A percentile compares a stretch with the other conserved stretches of the same genome.
These are phyloP conservation scores for Ophiostoma sp. DNA, from an alignment of 2,329 filamentous ascomycete species.

Conservation along the genomic window DNA sequence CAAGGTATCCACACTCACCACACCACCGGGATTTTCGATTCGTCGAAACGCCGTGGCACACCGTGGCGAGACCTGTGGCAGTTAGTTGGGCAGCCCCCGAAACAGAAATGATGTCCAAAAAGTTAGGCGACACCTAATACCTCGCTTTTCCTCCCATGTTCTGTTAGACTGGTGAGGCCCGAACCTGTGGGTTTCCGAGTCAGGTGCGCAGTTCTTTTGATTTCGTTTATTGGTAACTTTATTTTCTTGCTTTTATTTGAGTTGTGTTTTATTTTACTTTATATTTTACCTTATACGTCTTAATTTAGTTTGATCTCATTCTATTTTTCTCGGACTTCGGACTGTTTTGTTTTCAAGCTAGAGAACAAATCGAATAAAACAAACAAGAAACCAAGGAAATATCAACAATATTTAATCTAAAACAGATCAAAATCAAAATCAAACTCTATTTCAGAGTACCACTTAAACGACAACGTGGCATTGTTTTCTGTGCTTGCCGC, in stretches of 20 bases:
- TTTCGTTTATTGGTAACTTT: background rate
- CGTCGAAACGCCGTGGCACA: background rate
- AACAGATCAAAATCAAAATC: background rate
- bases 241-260: background rate
- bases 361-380: background rate
- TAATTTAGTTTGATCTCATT: background rate
- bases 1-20: background rate
- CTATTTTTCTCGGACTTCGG: background rate
- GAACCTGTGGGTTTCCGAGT: background rate
- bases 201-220: background rate
- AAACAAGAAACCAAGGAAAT: background rate
- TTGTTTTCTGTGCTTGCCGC: background rate
- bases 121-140: conserved; percentile 8
- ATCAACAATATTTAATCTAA: background rate
- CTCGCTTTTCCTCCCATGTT: background rate
- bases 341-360: background rate
- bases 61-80: background rate
- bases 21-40: background rate
- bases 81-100: background rate
- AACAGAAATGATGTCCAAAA: background rate
- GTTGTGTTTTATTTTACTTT: background rate
- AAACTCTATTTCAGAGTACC: background rate
- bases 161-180: background rate
- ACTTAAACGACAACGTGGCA: background rate
- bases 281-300: background rate